phyloP scores from a whole-genome alignment of 1,284 basidiomycete genomes.

The Inonotus obliquus region DNA sequence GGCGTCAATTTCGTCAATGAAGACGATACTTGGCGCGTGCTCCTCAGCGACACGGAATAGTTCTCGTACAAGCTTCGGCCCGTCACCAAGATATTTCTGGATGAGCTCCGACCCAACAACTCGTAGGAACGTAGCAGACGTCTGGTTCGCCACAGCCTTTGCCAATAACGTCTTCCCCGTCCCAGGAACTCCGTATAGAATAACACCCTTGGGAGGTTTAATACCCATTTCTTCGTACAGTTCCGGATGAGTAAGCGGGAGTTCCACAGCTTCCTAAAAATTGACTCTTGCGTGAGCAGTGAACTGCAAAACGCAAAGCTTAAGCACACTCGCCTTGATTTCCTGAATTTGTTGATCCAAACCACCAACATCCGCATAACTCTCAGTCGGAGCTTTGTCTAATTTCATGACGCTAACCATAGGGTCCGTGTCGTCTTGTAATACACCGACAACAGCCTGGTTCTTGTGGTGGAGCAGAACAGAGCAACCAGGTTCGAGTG shows the following conservation, averaged over 20 bases:
- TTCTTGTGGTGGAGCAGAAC: constrained; percentile 97
- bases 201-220: constrained; percentile 97
- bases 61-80: constrained; percentile 98
- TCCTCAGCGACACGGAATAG: constrained; percentile 97
- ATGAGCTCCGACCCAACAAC: constrained; percentile 98
- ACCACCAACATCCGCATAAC: constrained; percentile 98
- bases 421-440: constrained; percentile 96
- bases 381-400: constrained; percentile 98
- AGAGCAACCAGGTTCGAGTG: constrained; percentile 94
- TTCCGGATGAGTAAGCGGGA: constrained; percentile 97
- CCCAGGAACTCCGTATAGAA: constrained; percentile 97
- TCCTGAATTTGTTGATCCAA: constrained; percentile 97
- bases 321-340: constrained; percentile 71
- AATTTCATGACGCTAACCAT: constrained; percentile 99
- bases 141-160: constrained; percentile 98
- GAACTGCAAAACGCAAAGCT: not conserved
- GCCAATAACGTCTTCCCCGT: constrained; percentile 98
- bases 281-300: constrained; percentile 7
- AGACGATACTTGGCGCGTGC: constrained; percentile 97
- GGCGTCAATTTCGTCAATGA: constrained; percentile 99
- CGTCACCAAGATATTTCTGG: constrained; percentile 98
- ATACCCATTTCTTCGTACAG: constrained; percentile 99
- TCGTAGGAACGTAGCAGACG: constrained; percentile 96
- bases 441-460: constrained; percentile 91
- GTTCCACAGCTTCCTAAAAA: constrained; percentile 91